Evolutionary conservation across 805 yeast genomes (phyloP).

Genomic region (Metschnikowia koreensis): DNA sequence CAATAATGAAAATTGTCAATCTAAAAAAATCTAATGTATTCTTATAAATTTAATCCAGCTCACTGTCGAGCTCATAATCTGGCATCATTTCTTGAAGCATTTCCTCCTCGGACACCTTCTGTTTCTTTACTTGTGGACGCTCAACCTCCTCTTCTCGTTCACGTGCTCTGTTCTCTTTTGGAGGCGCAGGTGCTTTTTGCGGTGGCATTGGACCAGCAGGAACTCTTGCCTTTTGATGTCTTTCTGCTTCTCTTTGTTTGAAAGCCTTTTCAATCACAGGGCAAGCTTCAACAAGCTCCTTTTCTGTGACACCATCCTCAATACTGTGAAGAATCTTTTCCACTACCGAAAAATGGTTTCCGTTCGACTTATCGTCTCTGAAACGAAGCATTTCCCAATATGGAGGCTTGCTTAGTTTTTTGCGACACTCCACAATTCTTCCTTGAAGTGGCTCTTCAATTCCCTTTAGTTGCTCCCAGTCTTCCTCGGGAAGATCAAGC

Average conservation of each 20-base stretch:
- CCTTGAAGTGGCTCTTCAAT: constrained; percentile 83
- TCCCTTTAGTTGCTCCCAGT: constrained; percentile 75
- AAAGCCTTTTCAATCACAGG: constrained; percentile 57
- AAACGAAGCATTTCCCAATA: constrained; percentile 85
- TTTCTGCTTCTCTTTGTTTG: constrained; percentile 54
- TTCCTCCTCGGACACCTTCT: constrained; percentile 10
- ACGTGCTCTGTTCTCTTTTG: constrained; percentile 1
- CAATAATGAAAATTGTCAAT: too few relatives aligned
- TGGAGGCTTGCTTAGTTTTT: constrained; percentile 52
- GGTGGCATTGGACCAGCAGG: constrained; percentile 5
- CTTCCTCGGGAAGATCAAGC: constrained; percentile 60
- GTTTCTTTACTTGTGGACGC: constrained; percentile 5
- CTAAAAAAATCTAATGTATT: too few relatives aligned
- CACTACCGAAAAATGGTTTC: constrained; percentile 80
- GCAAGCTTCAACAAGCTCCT: constrained; percentile 64
- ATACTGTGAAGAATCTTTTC: constrained; percentile 81
- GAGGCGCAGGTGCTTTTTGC: constrained; percentile 9
- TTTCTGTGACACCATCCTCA: constrained; percentile 77
- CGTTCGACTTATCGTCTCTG: constrained; percentile 88
- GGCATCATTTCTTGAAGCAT: constrained; percentile 21
- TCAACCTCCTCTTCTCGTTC: constrained; percentile 4
- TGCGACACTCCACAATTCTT: constrained; percentile 81
- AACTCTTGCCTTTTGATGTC: constrained; percentile 21
- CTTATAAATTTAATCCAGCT: constrained; percentile 15
- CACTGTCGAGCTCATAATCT: constrained; percentile 22